A percentile compares a stretch with the other conserved stretches of the same genome.
Conservation (phyloP, 164 flowering plant species). For the Dillenia turbinata region DNA sequence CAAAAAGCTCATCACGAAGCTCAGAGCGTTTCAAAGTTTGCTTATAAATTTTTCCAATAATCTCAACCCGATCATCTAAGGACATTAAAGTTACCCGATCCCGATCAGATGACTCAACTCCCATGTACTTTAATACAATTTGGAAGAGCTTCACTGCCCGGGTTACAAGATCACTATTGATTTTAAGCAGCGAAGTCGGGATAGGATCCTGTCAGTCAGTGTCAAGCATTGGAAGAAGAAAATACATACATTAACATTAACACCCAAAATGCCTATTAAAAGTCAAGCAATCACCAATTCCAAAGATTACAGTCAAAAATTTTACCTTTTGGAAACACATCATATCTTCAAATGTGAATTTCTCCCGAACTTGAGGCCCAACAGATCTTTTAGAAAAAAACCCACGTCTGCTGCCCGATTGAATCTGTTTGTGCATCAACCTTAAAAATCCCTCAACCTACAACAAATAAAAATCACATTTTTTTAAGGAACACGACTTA, state of each 20-base stretch:
- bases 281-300: background rate
- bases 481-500: no score
- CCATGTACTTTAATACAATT: constrained; percentile 87
- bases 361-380: constrained; percentile 75
- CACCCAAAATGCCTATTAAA: no score
- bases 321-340: constrained; percentile 94
- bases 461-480: background rate
- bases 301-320: background rate
- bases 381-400: constrained; percentile 80
- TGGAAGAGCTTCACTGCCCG: constrained; percentile 84
- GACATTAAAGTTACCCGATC: constrained; percentile 57
- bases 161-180: constrained; percentile 70
- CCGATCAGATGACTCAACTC: constrained; percentile 80
- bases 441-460: constrained; percentile 92
- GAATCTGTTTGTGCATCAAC: constrained; percentile 92
- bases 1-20: constrained; percentile 95
- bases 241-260: no score
- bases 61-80: constrained; percentile 81
- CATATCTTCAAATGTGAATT: constrained; percentile 94
- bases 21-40: constrained; percentile 91
- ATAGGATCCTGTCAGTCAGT: constrained; percentile 72
- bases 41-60: constrained; percentile 83
- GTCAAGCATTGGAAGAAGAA: no score
- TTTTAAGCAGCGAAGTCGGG: constrained; percentile 89
- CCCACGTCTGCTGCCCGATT: constrained; percentile 81